Evolutionary conservation across 805 yeast species (phyloP), one percentile per base, ranked within the genome.

Genomic region (Saccharomycopsis oosterbeekiorum): DNA sequence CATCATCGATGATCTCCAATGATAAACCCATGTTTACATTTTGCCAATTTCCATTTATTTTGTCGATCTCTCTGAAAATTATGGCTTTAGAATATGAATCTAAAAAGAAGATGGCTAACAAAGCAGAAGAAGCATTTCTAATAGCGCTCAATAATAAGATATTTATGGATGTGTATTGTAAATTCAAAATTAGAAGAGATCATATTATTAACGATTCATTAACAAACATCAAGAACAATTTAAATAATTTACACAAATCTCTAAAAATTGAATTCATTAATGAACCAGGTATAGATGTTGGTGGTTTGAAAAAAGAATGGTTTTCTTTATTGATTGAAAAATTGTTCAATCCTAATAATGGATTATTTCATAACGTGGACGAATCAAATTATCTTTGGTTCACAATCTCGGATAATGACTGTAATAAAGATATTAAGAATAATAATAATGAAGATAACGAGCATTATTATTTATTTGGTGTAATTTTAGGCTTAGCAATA

Each of bases 271-370:
- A 88, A 67, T 93, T 94, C 70, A 74, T 86, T 3, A 85, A 85
- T 62, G 99, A 93, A 69, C 96, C 92, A 0, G 99, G 98, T 0
- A 81, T 93, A 24, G 99, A 93, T 74, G 97, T 91, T 0, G 98
- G 99, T 1, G 99, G 99, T 0, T 77, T 93, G 62, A 83, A 86
- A 67, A 92, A 91, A 69, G 99, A 93, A 69, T 93, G 99, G 99
- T 92, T 94, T 71, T 76, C 84, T 56, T 73, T 92, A 47, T 74
- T 94, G 47, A 84, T 88, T 1, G 81, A 81, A 62, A 85, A 86
- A 29, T 71, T 93, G 1, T 88, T 92, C 69, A 81, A 80, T 67
- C 87, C 91, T 1, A 75, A 76, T 56, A 81, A 84, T 39, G 90
- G 89, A 0, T 77, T 91, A 71, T 85, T 94, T 64, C 69, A 74